A percentile compares a stretch with the other conserved stretches of the same genome.
Evolutionary conservation across 805 yeast species (phyloP).

Genomic region (Saccharomycopsis schoenii): DNA sequence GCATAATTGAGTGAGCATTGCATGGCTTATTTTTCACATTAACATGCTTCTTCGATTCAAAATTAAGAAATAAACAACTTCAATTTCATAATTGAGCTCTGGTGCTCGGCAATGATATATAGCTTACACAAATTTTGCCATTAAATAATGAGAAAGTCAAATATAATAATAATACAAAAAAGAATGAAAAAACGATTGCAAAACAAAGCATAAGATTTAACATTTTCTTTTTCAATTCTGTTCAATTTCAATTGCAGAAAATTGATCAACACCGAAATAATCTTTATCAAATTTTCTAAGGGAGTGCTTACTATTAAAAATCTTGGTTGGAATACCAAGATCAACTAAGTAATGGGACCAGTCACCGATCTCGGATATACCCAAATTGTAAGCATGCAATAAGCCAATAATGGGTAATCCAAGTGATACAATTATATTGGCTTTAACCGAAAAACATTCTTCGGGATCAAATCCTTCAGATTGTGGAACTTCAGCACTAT

Average conservation of each 20-base stretch:
- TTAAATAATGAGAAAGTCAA: too few species aligned
- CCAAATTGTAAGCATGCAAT: slow-evolving; percentile 49
- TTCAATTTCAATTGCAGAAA: slow-evolving; percentile 5
- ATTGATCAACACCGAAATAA: slow-evolving; percentile 12
- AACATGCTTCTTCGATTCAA: too few species aligned
- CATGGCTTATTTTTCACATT: too few species aligned
- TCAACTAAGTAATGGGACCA: slow-evolving; percentile 55
- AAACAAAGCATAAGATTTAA: neutral
- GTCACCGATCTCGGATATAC: slow-evolving; percentile 37
- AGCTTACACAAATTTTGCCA: too few species aligned
- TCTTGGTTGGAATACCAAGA: slow-evolving; percentile 57
- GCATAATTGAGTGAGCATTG: too few species aligned
- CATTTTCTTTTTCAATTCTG: neutral
- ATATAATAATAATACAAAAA: neutral
- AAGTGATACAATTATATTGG: slow-evolving; percentile 55
- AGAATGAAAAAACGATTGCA: neutral
- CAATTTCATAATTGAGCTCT: too few species aligned
- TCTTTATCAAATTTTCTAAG: slow-evolving; percentile 38
- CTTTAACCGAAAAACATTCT: slow-evolving; percentile 18
- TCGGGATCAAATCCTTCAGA: slow-evolving; percentile 19
- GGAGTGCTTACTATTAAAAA: slow-evolving; percentile 32
- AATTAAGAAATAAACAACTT: too few species aligned
- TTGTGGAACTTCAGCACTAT: slow-evolving; percentile 18
- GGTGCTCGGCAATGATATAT: too few species aligned
- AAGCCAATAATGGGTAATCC: slow-evolving; percentile 67